These are phyloP conservation scores for Lagenaria siceraria DNA, from an alignment of 306 rosid species.

Conservation along the genomic window DNA sequence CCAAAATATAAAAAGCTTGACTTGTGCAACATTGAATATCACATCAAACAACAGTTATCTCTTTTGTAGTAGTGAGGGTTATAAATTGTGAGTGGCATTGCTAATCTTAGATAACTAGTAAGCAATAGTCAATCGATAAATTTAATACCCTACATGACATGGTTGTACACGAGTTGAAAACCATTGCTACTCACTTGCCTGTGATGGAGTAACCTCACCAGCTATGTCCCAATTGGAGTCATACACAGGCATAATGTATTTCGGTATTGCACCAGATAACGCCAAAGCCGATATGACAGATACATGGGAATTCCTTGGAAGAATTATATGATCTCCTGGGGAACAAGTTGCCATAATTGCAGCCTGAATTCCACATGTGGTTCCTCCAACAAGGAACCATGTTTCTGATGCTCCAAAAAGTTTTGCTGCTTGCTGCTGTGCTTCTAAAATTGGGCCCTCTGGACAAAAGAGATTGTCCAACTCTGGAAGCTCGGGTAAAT, in stretches of 20 bases:
- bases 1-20: not conserved
- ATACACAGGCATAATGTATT: constrained; percentile 63
- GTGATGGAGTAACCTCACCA: constrained; percentile 45
- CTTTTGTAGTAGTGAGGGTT: not conserved
- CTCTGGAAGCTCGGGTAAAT: constrained; percentile 70
- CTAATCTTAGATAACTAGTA: not conserved
- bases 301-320: constrained; percentile 69
- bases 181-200: constrained; percentile 29
- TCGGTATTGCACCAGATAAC: constrained; percentile 72
- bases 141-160: not conserved
- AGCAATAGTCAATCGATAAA: not conserved
- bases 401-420: constrained; percentile 65
- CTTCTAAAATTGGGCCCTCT: constrained; percentile 64
- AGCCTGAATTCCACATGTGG: constrained; percentile 88
- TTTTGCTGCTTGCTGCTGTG: constrained; percentile 67
- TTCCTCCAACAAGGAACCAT: constrained; percentile 94
- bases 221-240: constrained; percentile 60
- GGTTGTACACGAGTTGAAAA: not conserved
- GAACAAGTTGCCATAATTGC: constrained; percentile 75
- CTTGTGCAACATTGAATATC: not conserved
- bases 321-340: constrained; percentile 57
- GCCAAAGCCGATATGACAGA: constrained; percentile 73
- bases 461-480: constrained; percentile 77
- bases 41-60: not conserved
- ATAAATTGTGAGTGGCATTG: not conserved